Evolutionary conservation across 1,139 yeast species (phyloP), one percentile per base, ranked within the genome.

Genomic region (Nakaseomyces delphensis): DNA sequence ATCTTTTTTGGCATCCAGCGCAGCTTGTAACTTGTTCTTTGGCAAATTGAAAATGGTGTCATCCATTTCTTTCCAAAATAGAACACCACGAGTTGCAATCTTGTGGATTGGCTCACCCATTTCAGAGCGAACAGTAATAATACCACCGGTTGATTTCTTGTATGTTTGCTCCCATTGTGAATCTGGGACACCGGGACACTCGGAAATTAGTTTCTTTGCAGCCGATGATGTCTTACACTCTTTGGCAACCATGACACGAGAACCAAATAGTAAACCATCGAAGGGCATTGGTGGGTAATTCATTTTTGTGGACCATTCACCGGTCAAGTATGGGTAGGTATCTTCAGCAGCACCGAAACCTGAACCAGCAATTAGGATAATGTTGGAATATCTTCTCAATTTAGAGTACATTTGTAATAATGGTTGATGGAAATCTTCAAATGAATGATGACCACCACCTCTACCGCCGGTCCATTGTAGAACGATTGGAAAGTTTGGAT

Each of bases 401-500:
- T 84, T 83, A 54, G 95, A 73, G 69, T 91, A 91, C 91, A 89
- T 91, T 66, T 86, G 96, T 61, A 91, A 70, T 56, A 91, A 77
- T 56, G 98, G 98, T 61, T 89, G 91, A 66, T 91, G 98, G 93
- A 89, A 87, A 69, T 91, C 98, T 73, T 91, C 99, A 63, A 80
- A 91, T 45, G 97, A 89, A 68, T 91, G 99, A 66, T 91, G 99
- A 62, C 99, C 99, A 76, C 99, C 99, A 71, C 96, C 99, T 77
- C 99, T 89, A 66, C 99, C 99, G 76, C 97, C 98, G 51, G 99
- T 91, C 99, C 99, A 91, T 74, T 91, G 98, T 57, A 91, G 72
- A 45, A 91, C 89, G 59, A 91, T 85, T 52, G 98, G 98, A 87
- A 93, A 91, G 48, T 65, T 70, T 54, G 98, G 98, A 68, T 89